Base-by-base conservation (phyloP, 257 asterid species). In the Nicotiana obtusifolia region DNA sequence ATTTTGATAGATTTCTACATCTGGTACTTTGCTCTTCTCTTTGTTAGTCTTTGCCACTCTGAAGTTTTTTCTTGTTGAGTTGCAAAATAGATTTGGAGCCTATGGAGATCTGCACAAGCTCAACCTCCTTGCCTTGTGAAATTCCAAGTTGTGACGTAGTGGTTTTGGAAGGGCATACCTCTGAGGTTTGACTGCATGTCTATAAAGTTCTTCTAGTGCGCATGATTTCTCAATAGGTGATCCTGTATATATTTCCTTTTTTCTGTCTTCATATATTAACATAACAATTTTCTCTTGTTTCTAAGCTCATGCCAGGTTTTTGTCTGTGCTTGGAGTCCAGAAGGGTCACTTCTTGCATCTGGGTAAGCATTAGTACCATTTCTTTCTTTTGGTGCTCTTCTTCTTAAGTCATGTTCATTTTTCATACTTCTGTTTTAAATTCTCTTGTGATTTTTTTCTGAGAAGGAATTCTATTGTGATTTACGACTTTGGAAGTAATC, bases 301-400 rank as follows among this genome's bases (percentile, higher is more conserved):
- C 60, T 73, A 22, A 73, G 37, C 73, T 65, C 82, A 76, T 86
- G 86, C 64, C 91, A 95, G 99, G 99, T 95, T 84, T 94, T 92
- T 91, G 92, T 97, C 9, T 95, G 99, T 88, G 93, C 97, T 11
- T 95, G 99, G 99, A 93, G 93, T 83, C 97, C 98, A 56, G 61
- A 88, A 65, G 97, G 97, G 69, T 90, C 97, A 83, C 92, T 95
- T 88, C 98, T 95, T 88, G 99, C 97, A 81, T 91, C 99, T 80
- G 98, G 98, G 99, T 95, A 81, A 78, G 97, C 84, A 84, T 81
- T 15, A 73, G 79, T 47, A 24, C 61, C 61, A 49, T 47, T 73
- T 47, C 56, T 47, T 73, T 73, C 8, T 73, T 20, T 44, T 47
- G 60, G 16, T 71, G 15, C 37, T 44, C 60, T 73, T 11, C 0